Conservation (phyloP, 2,329 filamentous ascomycete species). For the Stagonosporopsis vannaccii region DNA sequence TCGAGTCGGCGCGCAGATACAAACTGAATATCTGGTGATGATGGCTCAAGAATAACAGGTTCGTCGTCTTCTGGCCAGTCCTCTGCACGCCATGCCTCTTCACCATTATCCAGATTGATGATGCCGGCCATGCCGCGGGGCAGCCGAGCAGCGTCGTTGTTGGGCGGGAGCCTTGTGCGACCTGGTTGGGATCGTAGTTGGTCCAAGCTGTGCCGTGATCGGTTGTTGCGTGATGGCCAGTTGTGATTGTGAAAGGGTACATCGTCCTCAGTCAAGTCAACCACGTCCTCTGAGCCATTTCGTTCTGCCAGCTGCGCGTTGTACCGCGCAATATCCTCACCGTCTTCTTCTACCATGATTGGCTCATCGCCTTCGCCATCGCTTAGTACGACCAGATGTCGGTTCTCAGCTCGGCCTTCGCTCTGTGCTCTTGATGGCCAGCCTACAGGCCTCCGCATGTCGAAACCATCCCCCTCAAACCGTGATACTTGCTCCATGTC, state of each 20-base stretch:
- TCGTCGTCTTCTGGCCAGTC: slow-evolving; percentile 17
- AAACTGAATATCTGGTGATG: slow-evolving; percentile 60
- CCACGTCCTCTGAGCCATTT: slow-evolving; percentile 27
- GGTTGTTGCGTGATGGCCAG: slow-evolving; percentile 2
- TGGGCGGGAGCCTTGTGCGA: not conserved
- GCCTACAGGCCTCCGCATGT: slow-evolving; percentile 61
- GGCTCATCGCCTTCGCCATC: slow-evolving; percentile 18
- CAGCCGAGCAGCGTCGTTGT: slow-evolving; percentile 22
- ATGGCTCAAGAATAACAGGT: slow-evolving; percentile 25
- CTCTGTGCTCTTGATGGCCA: slow-evolving; percentile 30
- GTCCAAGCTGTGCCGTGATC: not conserved
- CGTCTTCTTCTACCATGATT: slow-evolving; percentile 2
- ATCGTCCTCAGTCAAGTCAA: slow-evolving; percentile 45
- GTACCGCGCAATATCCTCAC: slow-evolving; percentile 11
- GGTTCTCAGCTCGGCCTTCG: not conserved
- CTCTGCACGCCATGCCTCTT: slow-evolving; percentile 27
- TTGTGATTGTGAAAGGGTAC: not conserved
- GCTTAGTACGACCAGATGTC: slow-evolving; percentile 10
- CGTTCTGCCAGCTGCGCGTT: slow-evolving; percentile 19
- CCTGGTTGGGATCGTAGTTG: not conserved
- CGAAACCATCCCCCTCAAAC: slow-evolving; percentile 62
- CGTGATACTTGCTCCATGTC: slow-evolving; percentile 41
- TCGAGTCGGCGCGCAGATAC: slow-evolving; percentile 43
- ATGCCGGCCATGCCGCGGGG: slow-evolving; percentile 55
- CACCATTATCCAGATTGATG: slow-evolving; percentile 48